Evolutionary conservation across 768 basidiomycete genomes (phyloP), one percentile per base, ranked within the genome.

Genomic region (Russula dissimulans): DNA sequence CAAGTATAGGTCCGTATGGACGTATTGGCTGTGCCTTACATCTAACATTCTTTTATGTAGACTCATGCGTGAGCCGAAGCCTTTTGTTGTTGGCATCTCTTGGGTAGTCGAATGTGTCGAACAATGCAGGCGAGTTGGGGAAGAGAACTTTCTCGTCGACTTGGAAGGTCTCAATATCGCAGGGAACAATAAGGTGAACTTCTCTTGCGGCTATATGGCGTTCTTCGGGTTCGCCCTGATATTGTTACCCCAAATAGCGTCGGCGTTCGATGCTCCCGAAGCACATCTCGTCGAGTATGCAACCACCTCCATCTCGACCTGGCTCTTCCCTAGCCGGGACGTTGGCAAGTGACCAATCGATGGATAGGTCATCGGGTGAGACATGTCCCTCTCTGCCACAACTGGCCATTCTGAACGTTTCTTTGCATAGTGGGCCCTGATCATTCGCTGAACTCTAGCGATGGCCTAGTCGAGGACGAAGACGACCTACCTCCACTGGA

Each of bases 101-200:
- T 94, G 92, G 92, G 87, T 95, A 5, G 88, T 93, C 2, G 85
- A 90, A 67, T 95, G 91, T 65, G 86, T 80, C 2, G 91, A 93
- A 66, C 81, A 84, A 63, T 77, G 79, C 47, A 71, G 71, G 42
- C 79, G 72, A 47, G 81, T 87, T 3, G 88, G 86, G 26, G 91
- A 91, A 69, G 70, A 74, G 4, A 78, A 74, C 46, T 89, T 83
- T 68, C 72, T 84, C 36, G 78, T 92, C 54, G 83, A 89, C 67
- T 72, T 91, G 3, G 83, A 75, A 10, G 60, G 65, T 38, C 73
- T 75, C 54, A 83, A 85, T 56, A 76, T 87, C 26, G 81, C 81
- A 4, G 83, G 84, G 18, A 75, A 72, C 7, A 79, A 78, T 68
- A 89, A 89, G 79, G 89, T 88, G 54, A 47, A 71, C 62, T 7